phyloP scores from a whole-genome alignment of 1,284 basidiomycete genomes.

The Rhodotorula sp. region DNA sequence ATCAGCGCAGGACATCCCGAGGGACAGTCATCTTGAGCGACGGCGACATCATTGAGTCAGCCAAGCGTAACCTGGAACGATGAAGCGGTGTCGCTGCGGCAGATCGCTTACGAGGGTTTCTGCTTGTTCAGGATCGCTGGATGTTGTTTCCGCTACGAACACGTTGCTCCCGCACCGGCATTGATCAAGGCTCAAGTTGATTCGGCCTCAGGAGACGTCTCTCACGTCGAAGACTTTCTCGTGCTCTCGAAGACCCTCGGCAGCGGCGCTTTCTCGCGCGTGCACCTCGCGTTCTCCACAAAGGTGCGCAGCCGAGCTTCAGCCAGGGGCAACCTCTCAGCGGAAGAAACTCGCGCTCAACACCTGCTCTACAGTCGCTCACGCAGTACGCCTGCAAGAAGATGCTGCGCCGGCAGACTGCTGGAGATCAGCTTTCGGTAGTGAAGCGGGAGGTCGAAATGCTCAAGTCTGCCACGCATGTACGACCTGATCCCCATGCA shows the following conservation, averaged over 20 bases:
- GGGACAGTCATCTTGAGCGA: constrained; percentile 65
- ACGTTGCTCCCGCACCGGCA: not conserved
- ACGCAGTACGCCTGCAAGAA: constrained; percentile 79
- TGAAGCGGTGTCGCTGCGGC: too few species aligned
- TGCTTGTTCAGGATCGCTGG: constrained; percentile 47
- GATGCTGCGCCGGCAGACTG: constrained; percentile 59
- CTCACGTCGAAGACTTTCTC: constrained; percentile 47
- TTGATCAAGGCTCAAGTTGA: not conserved
- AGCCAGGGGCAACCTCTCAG: constrained; percentile 57
- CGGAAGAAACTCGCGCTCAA: constrained; percentile 47
- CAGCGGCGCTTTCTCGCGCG: constrained; percentile 61
- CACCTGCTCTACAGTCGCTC: constrained; percentile 50
- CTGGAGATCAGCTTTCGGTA: constrained; percentile 55
- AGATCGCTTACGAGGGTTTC: too few species aligned
- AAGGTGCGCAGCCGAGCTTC: not conserved
- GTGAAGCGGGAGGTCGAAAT: constrained; percentile 74
- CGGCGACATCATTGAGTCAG: constrained; percentile 60
- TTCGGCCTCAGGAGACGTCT: constrained; percentile 43
- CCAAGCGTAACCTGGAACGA: not conserved
- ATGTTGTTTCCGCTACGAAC: constrained; percentile 42
- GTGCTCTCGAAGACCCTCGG: constrained; percentile 15
- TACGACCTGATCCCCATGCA: not conserved
- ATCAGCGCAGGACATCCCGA: constrained; percentile 61
- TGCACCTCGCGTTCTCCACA: constrained; percentile 20
- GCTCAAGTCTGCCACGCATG: constrained; percentile 68